phyloP scores from a whole-genome alignment of 352 stramenopile genomes.

The Phytopythium delawarense region DNA sequence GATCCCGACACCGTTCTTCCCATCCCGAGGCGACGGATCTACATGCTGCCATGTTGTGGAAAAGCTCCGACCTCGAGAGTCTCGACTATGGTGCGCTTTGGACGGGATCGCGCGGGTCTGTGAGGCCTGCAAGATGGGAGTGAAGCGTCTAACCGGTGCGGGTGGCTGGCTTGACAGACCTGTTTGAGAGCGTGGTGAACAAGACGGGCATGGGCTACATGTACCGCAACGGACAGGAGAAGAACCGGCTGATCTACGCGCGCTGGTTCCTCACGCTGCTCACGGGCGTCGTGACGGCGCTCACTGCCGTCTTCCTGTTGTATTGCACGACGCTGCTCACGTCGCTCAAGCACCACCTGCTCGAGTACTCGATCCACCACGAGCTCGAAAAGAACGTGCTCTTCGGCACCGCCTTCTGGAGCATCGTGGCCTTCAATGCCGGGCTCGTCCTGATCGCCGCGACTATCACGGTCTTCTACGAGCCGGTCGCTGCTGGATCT shows the following conservation, averaged over 20 bases:
- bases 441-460: constrained; percentile 71
- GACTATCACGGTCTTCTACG: constrained; percentile 63
- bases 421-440: constrained; percentile 64
- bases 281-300: constrained; percentile 66
- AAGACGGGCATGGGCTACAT: constrained; percentile 79
- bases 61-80: constrained; percentile 66
- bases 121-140: too few relatives aligned
- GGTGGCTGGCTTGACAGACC: constrained; percentile 30
- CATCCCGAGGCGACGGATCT: background rate
- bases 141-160: too few relatives aligned
- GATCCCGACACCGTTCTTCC: background rate
- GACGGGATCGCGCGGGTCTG: too few relatives aligned
- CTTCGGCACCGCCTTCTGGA: constrained; percentile 73
- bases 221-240: constrained; percentile 79
- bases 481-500: constrained; percentile 76
- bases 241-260: constrained; percentile 73
- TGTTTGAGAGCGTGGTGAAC: constrained; percentile 88
- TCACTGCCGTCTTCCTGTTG: constrained; percentile 76
- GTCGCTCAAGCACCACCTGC: constrained; percentile 66
- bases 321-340: constrained; percentile 70
- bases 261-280: constrained; percentile 78
- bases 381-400: constrained; percentile 55
- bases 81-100: constrained; percentile 71
- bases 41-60: constrained; percentile 50
- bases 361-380: constrained; percentile 58